These are phyloP conservation scores for Raffaelea ambrosiae DNA, from an alignment of 2,329 filamentous ascomycete species.

Conservation along the genomic window DNA sequence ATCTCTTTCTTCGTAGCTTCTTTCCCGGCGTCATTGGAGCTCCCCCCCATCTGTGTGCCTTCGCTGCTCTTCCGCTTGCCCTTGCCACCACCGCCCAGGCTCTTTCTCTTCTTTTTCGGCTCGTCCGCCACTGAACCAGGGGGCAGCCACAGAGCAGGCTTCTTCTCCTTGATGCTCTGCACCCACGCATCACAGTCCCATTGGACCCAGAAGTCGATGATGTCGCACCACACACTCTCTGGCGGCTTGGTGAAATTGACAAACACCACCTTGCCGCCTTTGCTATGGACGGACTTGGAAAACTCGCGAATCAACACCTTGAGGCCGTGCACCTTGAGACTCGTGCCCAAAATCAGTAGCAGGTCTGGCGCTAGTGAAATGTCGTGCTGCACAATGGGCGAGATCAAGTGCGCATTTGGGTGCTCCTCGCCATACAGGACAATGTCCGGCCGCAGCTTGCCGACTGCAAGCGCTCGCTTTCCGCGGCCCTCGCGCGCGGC, in stretches of 20 bases:
- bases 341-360: slow-evolving; percentile 62
- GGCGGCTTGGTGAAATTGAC: slow-evolving; percentile 66
- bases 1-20: not conserved
- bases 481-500: slow-evolving; percentile 55
- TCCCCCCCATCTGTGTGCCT: not conserved
- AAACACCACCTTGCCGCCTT: slow-evolving; percentile 61
- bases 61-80: slow-evolving; percentile 2
- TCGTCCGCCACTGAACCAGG: slow-evolving; percentile 29
- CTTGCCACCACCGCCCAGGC: slow-evolving; percentile 17
- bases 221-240: slow-evolving; percentile 63
- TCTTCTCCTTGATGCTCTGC: slow-evolving; percentile 47
- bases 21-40: not conserved
- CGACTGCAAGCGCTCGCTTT: slow-evolving; percentile 58
- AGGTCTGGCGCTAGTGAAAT: slow-evolving; percentile 56
- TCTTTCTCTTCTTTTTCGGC: slow-evolving; percentile 26
- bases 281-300: slow-evolving; percentile 60
- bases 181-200: slow-evolving; percentile 73
- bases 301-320: slow-evolving; percentile 65
- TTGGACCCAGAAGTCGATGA: slow-evolving; percentile 66
- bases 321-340: slow-evolving; percentile 60
- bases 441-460: slow-evolving; percentile 62
- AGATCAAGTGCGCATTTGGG: slow-evolving; percentile 59
- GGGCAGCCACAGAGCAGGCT: slow-evolving; percentile 52
- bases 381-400: slow-evolving; percentile 60
- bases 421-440: slow-evolving; percentile 69